Conservation (phyloP, 495 filamentous ascomycete species). For the Parmelia sp. region DNA sequence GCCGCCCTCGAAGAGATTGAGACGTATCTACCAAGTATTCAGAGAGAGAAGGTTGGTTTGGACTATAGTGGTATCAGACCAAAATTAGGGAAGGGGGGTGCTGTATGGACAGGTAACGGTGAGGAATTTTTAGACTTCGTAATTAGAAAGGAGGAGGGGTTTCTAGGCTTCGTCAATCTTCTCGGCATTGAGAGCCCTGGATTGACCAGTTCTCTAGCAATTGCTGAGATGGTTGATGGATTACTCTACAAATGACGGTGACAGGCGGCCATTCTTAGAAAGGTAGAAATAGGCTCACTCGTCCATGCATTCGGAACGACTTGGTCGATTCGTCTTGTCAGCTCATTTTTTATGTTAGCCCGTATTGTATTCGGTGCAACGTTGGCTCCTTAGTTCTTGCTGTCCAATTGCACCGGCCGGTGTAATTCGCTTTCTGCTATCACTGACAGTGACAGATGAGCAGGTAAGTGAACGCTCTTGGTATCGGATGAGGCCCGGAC, state of each 20-base stretch:
- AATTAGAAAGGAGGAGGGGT: conserved; percentile 74
- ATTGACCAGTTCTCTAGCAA: conserved; percentile 81
- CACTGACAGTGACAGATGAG: background rate
- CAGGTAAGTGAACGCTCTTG: background rate
- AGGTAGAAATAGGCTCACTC: background rate
- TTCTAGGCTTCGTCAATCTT: conserved; percentile 82
- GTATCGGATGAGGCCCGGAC: background rate
- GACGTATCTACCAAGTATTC: conserved; percentile 69
- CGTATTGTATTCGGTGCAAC: background rate
- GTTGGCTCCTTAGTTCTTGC: background rate
- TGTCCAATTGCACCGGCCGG: background rate
- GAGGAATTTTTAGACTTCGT: conserved; percentile 77
- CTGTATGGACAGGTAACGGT: conserved; percentile 51
- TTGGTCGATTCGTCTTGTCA: background rate
- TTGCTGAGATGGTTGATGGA: conserved; percentile 72
- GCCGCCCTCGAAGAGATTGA: conserved; percentile 67
- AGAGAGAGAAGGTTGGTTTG: conserved; percentile 57
- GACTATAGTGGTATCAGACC: conserved; percentile 92
- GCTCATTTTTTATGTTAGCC: background rate
- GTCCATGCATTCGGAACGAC: background rate
- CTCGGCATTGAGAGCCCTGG: conserved; percentile 94
- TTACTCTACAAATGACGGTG: conserved; percentile 55
- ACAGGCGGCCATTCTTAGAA: background rate
- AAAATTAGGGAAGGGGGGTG: conserved; percentile 61
- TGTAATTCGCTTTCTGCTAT: background rate